These are phyloP conservation scores for Zygosaccharomyces bisporus DNA, from an alignment of 805 yeast genomes.

Conservation along the genomic window DNA sequence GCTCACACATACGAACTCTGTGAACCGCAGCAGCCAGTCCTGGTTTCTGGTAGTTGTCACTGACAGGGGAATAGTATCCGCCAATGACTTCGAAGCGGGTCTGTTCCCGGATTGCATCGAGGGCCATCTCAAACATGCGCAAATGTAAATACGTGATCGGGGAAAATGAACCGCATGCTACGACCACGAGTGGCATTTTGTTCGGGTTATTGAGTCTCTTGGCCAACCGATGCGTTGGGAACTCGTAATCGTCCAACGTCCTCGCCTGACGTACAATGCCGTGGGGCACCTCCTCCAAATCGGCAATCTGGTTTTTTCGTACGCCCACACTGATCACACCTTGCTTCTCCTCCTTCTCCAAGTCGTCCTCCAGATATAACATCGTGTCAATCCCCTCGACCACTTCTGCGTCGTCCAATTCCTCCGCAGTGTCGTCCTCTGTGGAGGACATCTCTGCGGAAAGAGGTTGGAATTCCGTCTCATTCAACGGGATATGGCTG, in stretches of 20 bases:
- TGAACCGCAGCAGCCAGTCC: slow-evolving; percentile 88
- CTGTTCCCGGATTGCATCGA: slow-evolving; percentile 86
- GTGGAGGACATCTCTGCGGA: slow-evolving; percentile 45
- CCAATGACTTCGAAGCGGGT: slow-evolving; percentile 95
- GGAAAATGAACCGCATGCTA: slow-evolving; percentile 96
- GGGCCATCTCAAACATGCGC: slow-evolving; percentile 98
- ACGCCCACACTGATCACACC: slow-evolving; percentile 32
- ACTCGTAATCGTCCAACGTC: slow-evolving; percentile 59
- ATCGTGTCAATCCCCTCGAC: slow-evolving; percentile 12
- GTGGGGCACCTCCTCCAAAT: slow-evolving; percentile 94
- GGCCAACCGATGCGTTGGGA: slow-evolving; percentile 85
- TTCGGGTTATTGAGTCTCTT: slow-evolving; percentile 63
- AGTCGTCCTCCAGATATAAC: slow-evolving; percentile 9
- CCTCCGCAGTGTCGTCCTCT: slow-evolving; percentile 37
- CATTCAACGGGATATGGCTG: slow-evolving; percentile 48
- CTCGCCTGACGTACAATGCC: slow-evolving; percentile 89
- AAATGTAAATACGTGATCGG: slow-evolving; percentile 93
- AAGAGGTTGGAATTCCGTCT: slow-evolving; percentile 55
- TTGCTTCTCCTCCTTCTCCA: slow-evolving; percentile 12
- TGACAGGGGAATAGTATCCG: slow-evolving; percentile 93
- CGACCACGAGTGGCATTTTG: slow-evolving; percentile 87
- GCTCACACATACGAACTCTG: slow-evolving; percentile 95
- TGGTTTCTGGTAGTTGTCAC: slow-evolving; percentile 87
- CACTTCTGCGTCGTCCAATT: slow-evolving; percentile 12
- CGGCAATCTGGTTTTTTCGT: slow-evolving; percentile 69